Percentiles rank a stretch among this genome's conserved stretches.
Evolutionary conservation across 1,284 basidiomycete genomes (phyloP).

Genomic region (Fistulinella cinereoalba): DNA sequence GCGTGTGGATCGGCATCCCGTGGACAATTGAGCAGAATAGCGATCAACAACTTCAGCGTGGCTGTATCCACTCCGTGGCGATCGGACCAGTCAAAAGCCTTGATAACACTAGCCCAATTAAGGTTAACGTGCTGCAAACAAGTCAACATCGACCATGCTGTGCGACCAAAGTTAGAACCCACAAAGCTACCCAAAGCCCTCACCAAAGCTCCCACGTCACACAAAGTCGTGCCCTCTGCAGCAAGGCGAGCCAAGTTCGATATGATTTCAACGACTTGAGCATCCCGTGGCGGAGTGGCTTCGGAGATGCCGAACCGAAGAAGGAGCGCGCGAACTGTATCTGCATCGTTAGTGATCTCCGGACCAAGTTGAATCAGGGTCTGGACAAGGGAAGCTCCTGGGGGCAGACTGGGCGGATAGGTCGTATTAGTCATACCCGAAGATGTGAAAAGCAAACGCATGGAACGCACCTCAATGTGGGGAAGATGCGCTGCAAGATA

Average conservation of each 20-base stretch:
- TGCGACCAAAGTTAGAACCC: conserved; percentile 34
- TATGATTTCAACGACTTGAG: conserved; percentile 67
- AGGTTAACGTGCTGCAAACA: conserved; percentile 53
- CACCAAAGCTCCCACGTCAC: conserved; percentile 77
- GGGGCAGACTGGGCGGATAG: conserved; percentile 49
- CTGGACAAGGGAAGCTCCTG: conserved; percentile 68
- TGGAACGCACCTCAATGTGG: conserved; percentile 55
- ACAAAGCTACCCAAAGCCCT: conserved; percentile 67
- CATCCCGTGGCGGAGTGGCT: conserved; percentile 62
- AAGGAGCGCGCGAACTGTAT: conserved; percentile 65
- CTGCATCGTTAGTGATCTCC: conserved; percentile 71
- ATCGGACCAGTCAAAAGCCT: conserved; percentile 75
- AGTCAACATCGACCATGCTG: conserved; percentile 16
- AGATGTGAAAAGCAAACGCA: conserved; percentile 9
- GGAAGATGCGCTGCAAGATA: conserved; percentile 48
- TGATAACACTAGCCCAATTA: conserved; percentile 78
- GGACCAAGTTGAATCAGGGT: conserved; percentile 70
- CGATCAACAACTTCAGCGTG: conserved; percentile 77
- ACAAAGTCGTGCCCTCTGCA: conserved; percentile 64
- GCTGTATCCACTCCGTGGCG: conserved; percentile 79
- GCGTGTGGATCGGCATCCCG: conserved; percentile 70
- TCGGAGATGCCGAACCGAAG: conserved; percentile 72
- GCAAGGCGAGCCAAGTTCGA: conserved; percentile 63
- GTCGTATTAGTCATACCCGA: conserved; percentile 12
- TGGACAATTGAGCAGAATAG: conserved; percentile 71